phyloP scores from a whole-genome alignment of 2,329 filamentous ascomycete species.

The Talaromyces sp. region DNA sequence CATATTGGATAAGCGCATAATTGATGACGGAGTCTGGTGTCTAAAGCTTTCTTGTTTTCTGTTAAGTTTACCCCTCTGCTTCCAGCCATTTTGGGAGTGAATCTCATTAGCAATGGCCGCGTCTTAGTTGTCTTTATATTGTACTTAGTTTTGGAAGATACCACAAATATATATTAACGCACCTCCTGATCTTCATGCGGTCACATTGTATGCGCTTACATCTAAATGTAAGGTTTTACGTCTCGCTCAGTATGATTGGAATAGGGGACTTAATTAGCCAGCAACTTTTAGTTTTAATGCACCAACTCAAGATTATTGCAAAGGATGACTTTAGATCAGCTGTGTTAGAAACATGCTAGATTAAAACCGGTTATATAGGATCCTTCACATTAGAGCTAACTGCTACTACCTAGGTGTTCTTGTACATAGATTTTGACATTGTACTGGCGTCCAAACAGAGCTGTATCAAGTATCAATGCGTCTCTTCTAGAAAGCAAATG shows the following conservation, averaged over 20 bases:
- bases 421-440: neutral
- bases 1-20: neutral
- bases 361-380: too few relatives aligned
- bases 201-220: neutral
- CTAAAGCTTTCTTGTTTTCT: neutral
- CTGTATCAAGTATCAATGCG: neutral
- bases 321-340: neutral
- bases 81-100: neutral
- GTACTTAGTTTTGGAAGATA: slow-evolving; percentile 16
- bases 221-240: neutral
- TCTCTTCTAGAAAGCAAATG: neutral
- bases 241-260: neutral
- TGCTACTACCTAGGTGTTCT: neutral
- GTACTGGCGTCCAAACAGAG: neutral
- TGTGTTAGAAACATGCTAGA: too few relatives aligned
- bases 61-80: neutral
- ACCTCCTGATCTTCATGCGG: neutral
- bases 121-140: neutral
- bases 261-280: neutral
- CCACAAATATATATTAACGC: slow-evolving; percentile 14
- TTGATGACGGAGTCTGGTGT: slow-evolving; percentile 17
- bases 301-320: neutral
- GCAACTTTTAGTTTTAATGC: neutral
- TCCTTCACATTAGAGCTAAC: neutral
- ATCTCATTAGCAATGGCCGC: slow-evolving; percentile 3